A percentile compares a stretch with the other conserved stretches of the same genome.
These are phyloP conservation scores for Neohortaea acidophila DNA, from an alignment of 495 filamentous ascomycete genomes.

Conservation along the genomic window DNA sequence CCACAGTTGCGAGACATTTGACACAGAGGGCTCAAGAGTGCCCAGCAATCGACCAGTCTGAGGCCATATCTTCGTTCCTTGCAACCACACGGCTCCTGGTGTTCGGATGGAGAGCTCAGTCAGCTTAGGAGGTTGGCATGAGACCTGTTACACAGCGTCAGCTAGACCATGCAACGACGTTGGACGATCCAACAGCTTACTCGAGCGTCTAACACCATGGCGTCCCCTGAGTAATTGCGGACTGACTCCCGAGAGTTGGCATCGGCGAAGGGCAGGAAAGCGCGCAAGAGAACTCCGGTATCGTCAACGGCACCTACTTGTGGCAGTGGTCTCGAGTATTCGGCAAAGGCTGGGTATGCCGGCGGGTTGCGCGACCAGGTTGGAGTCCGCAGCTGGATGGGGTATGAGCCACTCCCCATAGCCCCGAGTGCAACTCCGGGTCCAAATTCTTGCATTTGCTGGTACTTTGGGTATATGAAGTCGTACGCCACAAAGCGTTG, in stretches of 20 bases:
- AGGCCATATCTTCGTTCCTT: no score
- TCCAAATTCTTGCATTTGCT: no score
- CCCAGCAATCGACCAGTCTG: not conserved
- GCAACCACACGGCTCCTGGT: no score
- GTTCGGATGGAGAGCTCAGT: no score
- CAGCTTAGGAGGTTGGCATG: not conserved
- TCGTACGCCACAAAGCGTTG: not conserved
- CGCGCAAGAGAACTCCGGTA: not conserved
- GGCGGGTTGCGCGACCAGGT: not conserved
- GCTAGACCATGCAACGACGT: no score
- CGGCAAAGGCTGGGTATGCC: conserved; percentile 1
- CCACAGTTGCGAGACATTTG: not conserved
- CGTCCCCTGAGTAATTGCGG: not conserved
- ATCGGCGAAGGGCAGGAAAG: not conserved
- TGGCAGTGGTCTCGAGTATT: not conserved
- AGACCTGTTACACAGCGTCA: not conserved
- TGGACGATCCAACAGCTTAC: no score
- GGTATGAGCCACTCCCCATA: no score
- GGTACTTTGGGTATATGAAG: not conserved
- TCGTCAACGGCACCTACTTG: not conserved
- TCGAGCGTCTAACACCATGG: conserved; percentile 1
- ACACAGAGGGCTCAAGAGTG: not conserved
- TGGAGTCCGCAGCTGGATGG: not conserved
- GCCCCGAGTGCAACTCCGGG: no score
- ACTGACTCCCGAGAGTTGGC: not conserved